Conservation (phyloP, 1,139 yeast species). For the Diutina rugosa region DNA sequence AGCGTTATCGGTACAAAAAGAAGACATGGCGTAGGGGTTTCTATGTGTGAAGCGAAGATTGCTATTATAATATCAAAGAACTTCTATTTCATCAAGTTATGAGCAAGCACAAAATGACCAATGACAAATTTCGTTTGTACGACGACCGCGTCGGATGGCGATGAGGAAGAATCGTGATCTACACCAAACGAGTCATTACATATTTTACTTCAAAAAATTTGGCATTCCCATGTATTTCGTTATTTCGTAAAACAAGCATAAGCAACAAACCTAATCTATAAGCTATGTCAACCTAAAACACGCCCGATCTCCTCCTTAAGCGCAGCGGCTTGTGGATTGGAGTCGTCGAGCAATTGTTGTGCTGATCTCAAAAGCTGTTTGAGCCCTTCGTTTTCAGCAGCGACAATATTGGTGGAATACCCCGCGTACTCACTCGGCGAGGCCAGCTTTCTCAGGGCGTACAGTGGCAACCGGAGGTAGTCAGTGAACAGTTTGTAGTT, state of each 20-base stretch:
- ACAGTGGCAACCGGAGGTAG: slow-evolving; percentile 14
- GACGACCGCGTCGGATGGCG: too few species aligned
- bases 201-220: too few species aligned
- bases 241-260: not conserved
- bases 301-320: not conserved
- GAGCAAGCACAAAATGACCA: too few species aligned
- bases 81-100: too few species aligned
- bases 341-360: not conserved
- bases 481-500: slow-evolving; percentile 12
- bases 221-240: not conserved
- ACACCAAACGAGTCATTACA: not conserved
- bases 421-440: not conserved
- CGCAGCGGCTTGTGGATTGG: not conserved
- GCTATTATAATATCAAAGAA: too few species aligned
- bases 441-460: slow-evolving; percentile 1
- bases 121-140: too few species aligned
- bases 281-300: not conserved
- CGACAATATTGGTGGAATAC: not conserved
- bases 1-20: not conserved
- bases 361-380: not conserved
- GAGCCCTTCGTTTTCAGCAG: slow-evolving; percentile 1
- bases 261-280: not conserved
- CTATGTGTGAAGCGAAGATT: too few species aligned
- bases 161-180: not conserved
- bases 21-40: not conserved